These are phyloP conservation scores for Hippophae gyantsensis DNA, from an alignment of 306 rosid species.

Conservation along the genomic window DNA sequence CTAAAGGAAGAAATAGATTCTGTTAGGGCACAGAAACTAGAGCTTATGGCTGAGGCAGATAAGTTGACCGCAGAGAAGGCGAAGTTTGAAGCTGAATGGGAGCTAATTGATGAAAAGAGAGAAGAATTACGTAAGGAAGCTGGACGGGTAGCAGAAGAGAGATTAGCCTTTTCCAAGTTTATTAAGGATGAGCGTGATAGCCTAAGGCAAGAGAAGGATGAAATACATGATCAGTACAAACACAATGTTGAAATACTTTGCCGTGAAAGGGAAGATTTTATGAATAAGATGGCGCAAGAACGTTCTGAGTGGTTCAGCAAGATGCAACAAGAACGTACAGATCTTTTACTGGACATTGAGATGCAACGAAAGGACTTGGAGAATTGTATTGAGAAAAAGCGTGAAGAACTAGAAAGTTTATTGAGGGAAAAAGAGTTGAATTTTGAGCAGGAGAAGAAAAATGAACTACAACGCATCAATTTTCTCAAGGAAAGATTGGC, in stretches of 20 bases:
- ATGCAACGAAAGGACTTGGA: constrained; percentile 60
- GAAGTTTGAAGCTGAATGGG: constrained; percentile 96
- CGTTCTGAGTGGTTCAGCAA: constrained; percentile 77
- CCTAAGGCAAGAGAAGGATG: constrained; percentile 58
- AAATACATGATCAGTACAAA: constrained; percentile 56
- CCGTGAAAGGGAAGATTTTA: constrained; percentile 68
- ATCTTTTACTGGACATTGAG: constrained; percentile 71
- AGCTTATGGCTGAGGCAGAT: constrained; percentile 68
- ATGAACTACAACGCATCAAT: constrained; percentile 46
- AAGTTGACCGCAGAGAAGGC: constrained; percentile 72
- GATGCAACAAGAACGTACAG: constrained; percentile 84
- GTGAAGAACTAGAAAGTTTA: constrained; percentile 77
- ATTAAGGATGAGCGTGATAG: constrained; percentile 69
- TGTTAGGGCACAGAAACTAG: constrained; percentile 65
- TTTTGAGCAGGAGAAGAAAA: constrained; percentile 75
- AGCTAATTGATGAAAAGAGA: constrained; percentile 80
- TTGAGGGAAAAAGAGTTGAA: constrained; percentile 57
- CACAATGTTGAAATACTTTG: constrained; percentile 53
- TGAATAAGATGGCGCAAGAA: constrained; percentile 74
- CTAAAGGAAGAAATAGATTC: constrained; percentile 90
- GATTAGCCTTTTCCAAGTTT: constrained; percentile 49
- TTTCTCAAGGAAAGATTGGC: constrained; percentile 62
- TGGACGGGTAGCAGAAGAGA: constrained; percentile 55
- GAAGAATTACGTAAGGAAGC: constrained; percentile 63
- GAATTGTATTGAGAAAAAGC: constrained; percentile 75